A percentile compares a stretch with the other conserved stretches of the same genome.
These are phyloP conservation scores for Colletotrichum sp. DNA, from an alignment of 2,329 filamentous ascomycete species.

Conservation along the genomic window DNA sequence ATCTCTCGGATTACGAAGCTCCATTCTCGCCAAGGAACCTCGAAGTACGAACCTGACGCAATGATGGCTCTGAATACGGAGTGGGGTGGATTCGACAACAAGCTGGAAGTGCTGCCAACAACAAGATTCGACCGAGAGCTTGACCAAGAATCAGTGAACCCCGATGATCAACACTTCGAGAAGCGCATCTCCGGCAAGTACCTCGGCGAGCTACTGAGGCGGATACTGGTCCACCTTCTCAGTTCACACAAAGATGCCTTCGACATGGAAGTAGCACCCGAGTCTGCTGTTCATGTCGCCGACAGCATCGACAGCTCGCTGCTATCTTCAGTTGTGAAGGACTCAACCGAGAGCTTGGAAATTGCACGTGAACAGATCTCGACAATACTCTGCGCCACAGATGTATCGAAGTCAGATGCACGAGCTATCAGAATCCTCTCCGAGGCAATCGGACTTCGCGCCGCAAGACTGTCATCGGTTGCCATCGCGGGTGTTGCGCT, in stretches of 20 bases:
- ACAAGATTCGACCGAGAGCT: slow-evolving; percentile 72
- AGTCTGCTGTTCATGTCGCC: slow-evolving; percentile 54
- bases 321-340: slow-evolving; percentile 66
- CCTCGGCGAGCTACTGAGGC: slow-evolving; percentile 75
- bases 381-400: slow-evolving; percentile 44
- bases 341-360: slow-evolving; percentile 58
- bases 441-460: slow-evolving; percentile 22
- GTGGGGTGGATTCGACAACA: slow-evolving; percentile 82
- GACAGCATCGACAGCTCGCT: slow-evolving; percentile 75
- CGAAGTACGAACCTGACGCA: slow-evolving; percentile 18
- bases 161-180: slow-evolving; percentile 81
- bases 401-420: slow-evolving; percentile 58
- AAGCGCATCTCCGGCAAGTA: slow-evolving; percentile 86
- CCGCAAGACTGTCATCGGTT: slow-evolving; percentile 25
- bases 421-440: slow-evolving; percentile 66
- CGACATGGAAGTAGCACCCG: neutral
- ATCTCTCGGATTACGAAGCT: slow-evolving; percentile 68
- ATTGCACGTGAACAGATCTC: slow-evolving; percentile 40
- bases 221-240: slow-evolving; percentile 58
- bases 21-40: neutral
- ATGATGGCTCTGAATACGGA: slow-evolving; percentile 84
- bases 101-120: slow-evolving; percentile 70
- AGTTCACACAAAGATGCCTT: neutral
- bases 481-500: slow-evolving; percentile 26
- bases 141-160: slow-evolving; percentile 72